Percentiles rank a stretch among this genome's conserved stretches.
phyloP scores from a whole-genome alignment of 257 asterid genomes.

The Verbascum thapsus region DNA sequence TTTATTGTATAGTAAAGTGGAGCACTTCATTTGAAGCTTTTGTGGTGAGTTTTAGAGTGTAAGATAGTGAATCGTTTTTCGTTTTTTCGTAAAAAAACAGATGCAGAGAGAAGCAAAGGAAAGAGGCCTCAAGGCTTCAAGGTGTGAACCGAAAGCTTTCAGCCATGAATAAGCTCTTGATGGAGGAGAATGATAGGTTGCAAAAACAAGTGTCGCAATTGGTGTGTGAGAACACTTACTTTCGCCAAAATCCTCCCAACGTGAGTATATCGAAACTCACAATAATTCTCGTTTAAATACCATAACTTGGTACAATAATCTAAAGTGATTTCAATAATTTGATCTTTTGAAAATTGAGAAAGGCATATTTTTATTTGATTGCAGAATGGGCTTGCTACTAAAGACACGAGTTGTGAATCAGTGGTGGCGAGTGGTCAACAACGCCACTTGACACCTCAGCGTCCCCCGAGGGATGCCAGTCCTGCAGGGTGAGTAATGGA shows the following conservation, averaged over 20 bases:
- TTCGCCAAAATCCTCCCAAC: constrained; percentile 68
- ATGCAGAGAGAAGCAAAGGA: constrained; percentile 91
- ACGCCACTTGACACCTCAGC: constrained; percentile 78
- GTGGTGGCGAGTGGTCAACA: constrained; percentile 91
- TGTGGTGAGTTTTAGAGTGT: not conserved
- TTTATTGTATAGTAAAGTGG: constrained; percentile 8
- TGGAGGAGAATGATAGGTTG: constrained; percentile 91
- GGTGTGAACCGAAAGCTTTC: constrained; percentile 81
- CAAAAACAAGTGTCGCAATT: constrained; percentile 89
- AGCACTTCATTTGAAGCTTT: not conserved
- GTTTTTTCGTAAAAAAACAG: constrained; percentile 46
- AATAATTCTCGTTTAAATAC: not conserved
- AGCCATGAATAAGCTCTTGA: constrained; percentile 89
- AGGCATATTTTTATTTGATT: not conserved
- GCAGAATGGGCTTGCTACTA: constrained; percentile 69
- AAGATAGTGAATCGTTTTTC: constrained; percentile 12
- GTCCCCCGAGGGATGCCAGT: constrained; percentile 96
- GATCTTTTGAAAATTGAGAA: constrained; percentile 5
- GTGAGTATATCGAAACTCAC: constrained; percentile 39
- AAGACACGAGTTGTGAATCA: constrained; percentile 90
- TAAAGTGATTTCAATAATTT: constrained; percentile 5
- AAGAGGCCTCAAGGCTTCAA: constrained; percentile 85
- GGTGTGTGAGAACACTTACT: constrained; percentile 79
- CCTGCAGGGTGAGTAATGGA: constrained; percentile 93
- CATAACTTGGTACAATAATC: constrained; percentile 14